These are phyloP conservation scores for Cardamine chenopodiifolia DNA, from an alignment of 345 rosid genomes.

Conservation along the genomic window DNA sequence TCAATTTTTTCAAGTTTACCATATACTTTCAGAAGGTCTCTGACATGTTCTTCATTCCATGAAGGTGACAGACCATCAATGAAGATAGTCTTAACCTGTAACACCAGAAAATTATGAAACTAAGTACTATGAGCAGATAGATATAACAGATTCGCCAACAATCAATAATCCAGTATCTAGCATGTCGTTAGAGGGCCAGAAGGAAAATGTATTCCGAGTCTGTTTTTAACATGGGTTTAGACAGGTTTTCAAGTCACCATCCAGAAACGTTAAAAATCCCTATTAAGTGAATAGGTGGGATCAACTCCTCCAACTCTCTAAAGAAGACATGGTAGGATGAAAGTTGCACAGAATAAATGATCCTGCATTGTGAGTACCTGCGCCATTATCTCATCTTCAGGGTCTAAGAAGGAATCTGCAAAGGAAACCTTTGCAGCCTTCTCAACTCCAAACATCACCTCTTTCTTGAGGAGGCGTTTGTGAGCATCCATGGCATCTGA, in stretches of 20 bases:
- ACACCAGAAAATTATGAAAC: slow-evolving; percentile 18
- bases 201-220: not conserved
- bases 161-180: slow-evolving; percentile 5
- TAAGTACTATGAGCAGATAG: slow-evolving; percentile 16
- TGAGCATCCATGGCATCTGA: slow-evolving; percentile 94
- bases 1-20: slow-evolving; percentile 89
- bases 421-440: slow-evolving; percentile 96
- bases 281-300: slow-evolving; percentile 7
- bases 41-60: slow-evolving; percentile 92
- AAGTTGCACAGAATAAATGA: slow-evolving; percentile 34
- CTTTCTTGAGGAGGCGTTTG: slow-evolving; percentile 90
- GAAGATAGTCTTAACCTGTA: slow-evolving; percentile 92
- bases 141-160: slow-evolving; percentile 16
- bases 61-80: slow-evolving; percentile 87
- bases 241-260: slow-evolving; percentile 13
- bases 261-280: not conserved
- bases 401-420: slow-evolving; percentile 95
- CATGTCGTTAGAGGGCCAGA: slow-evolving; percentile 24
- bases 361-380: slow-evolving; percentile 64
- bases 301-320: slow-evolving; percentile 27
- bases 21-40: slow-evolving; percentile 64
- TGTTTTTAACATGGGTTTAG: slow-evolving; percentile 3
- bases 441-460: slow-evolving; percentile 91
- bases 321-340: slow-evolving; percentile 34
- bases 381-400: slow-evolving; percentile 95